A percentile compares a stretch with the other conserved stretches of the same genome.
phyloP scores from a whole-genome alignment of 2,329 filamentous ascomycete species.

The Hypoxylon sp. region DNA sequence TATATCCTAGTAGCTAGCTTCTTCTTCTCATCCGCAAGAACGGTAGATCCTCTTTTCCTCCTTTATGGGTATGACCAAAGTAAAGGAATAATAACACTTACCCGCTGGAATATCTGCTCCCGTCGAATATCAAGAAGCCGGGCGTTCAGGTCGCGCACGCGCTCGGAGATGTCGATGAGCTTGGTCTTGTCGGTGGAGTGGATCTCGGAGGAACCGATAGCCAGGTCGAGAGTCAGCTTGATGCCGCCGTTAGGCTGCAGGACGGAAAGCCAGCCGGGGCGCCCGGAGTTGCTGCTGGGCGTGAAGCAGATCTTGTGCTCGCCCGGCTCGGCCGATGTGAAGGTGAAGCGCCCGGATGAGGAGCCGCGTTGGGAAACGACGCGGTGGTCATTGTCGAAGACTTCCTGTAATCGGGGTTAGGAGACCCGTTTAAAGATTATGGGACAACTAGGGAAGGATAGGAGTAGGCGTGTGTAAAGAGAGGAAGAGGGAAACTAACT shows the following conservation, averaged over 20 bases:
- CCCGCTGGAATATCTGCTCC: constrained; percentile 97
- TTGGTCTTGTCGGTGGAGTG: constrained; percentile 95
- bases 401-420: constrained; percentile 69
- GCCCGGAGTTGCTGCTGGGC: constrained; percentile 79
- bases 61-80: background rate
- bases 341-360: constrained; percentile 88
- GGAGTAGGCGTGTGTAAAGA: background rate
- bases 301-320: constrained; percentile 97
- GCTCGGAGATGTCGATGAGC: constrained; percentile 88
- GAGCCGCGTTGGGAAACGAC: constrained; percentile 89
- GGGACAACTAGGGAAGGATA: background rate
- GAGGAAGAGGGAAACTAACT: constrained; percentile 60
- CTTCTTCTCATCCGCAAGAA: background rate
- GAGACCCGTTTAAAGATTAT: background rate
- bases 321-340: constrained; percentile 93
- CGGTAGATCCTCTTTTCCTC: background rate
- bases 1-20: background rate
- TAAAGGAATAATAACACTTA: constrained; percentile 60
- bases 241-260: constrained; percentile 80
- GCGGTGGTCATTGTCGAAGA: constrained; percentile 97
- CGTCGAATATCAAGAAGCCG: constrained; percentile 89
- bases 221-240: constrained; percentile 88
- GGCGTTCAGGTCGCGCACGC: constrained; percentile 90
- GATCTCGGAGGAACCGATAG: constrained; percentile 93
- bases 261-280: constrained; percentile 79